phyloP scores from a whole-genome alignment of 2,329 filamentous ascomycete genomes.

The Stylonectria norvegica region DNA sequence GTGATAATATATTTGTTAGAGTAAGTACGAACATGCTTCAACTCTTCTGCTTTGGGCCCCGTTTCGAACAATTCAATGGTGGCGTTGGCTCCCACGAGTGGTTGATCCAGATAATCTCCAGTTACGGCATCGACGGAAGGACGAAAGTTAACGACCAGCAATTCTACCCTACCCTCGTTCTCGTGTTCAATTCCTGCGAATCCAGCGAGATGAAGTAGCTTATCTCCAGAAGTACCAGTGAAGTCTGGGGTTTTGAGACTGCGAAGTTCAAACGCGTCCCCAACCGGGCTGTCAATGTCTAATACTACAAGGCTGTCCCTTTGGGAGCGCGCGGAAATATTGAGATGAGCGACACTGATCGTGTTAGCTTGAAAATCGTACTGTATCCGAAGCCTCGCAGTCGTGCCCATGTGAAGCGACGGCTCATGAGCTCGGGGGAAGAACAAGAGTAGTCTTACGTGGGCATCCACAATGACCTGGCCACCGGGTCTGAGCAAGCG shows the following conservation, averaged over 20 bases:
- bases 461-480: conserved; percentile 18
- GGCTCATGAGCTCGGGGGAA: too few relatives aligned
- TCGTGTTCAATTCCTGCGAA: conserved; percentile 28
- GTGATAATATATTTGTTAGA: conserved; percentile 12
- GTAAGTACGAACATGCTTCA: conserved; percentile 19
- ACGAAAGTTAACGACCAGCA: conserved; percentile 17
- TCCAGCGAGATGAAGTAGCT: conserved; percentile 28
- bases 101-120: conserved; percentile 10
- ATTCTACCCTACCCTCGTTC: conserved; percentile 10
- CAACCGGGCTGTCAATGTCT: conserved; percentile 30
- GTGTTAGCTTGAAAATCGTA: neutral
- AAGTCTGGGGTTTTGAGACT: conserved; percentile 26
- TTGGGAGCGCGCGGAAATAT: conserved; percentile 27
- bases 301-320: conserved; percentile 32
- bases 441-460: conserved; percentile 7
- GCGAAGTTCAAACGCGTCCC: conserved; percentile 17
- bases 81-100: conserved; percentile 8
- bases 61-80: conserved; percentile 21
- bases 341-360: conserved; percentile 18
- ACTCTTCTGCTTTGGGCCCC: neutral
- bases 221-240: conserved; percentile 30
- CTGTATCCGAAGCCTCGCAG: neutral
- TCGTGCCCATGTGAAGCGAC: too few relatives aligned
- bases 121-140: conserved; percentile 13
- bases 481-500: conserved; percentile 19